Evolutionary conservation across 2,329 filamentous ascomycete species (phyloP).

Genomic region (Tolypocladium album): DNA sequence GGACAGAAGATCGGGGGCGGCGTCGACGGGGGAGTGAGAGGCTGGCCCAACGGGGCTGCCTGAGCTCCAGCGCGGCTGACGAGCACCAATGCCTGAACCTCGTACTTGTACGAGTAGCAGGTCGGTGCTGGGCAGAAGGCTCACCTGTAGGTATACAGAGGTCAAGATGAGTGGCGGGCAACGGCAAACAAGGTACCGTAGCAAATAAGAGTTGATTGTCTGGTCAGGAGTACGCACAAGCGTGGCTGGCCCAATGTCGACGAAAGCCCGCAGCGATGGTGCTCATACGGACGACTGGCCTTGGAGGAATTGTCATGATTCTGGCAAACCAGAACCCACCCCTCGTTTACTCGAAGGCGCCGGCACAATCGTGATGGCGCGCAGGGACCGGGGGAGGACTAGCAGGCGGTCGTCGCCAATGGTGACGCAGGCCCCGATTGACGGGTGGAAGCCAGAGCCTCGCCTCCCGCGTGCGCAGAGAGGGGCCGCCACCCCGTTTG

Average conservation of each 20-base stretch:
- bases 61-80: not conserved
- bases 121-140: not conserved
- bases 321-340: not conserved
- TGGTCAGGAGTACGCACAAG: not conserved
- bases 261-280: not conserved
- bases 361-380: not conserved
- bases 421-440: not conserved
- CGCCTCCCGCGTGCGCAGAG: not conserved
- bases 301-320: not conserved
- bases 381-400: not conserved
- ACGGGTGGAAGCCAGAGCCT: not conserved
- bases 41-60: not conserved
- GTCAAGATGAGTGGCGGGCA: too few relatives aligned
- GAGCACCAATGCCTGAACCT: not conserved
- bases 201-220: not conserved
- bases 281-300: too few relatives aligned
- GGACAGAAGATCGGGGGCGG: not conserved
- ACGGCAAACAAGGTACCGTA: too few relatives aligned
- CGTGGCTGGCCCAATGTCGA: not conserved
- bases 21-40: not conserved
- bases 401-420: too few relatives aligned
- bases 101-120: too few relatives aligned
- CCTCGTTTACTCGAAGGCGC: not conserved
- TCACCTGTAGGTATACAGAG: too few relatives aligned
- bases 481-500: constrained; percentile 1